phyloP scores from a whole-genome alignment of 2,329 filamentous ascomycete genomes.

The Leptoxyphium fumago region DNA sequence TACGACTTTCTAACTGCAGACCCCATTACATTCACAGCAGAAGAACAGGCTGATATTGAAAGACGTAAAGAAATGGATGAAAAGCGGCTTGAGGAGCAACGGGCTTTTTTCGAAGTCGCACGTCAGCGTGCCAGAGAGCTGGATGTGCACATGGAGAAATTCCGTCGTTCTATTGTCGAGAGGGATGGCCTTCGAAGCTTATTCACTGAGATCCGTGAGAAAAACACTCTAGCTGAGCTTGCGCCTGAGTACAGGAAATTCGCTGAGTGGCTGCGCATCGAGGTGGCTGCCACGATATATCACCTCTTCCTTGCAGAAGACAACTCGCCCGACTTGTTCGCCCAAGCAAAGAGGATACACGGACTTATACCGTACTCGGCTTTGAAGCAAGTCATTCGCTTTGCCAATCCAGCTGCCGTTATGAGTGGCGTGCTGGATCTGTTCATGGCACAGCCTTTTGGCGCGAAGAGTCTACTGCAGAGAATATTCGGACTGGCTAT shows the following conservation, averaged over 20 bases:
- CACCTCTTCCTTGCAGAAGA: constrained; percentile 96
- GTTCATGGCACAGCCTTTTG: constrained; percentile 90
- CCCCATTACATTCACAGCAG: constrained; percentile 61
- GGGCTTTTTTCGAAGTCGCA: constrained; percentile 89
- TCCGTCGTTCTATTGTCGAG: constrained; percentile 52
- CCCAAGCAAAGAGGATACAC: constrained; percentile 85
- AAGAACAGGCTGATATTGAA: constrained; percentile 69
- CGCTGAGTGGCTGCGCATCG: constrained; percentile 93
- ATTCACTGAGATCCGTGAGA: constrained; percentile 84
- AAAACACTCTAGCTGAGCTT: constrained; percentile 72
- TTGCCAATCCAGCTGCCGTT: constrained; percentile 89
- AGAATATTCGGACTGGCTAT: constrained; percentile 87
- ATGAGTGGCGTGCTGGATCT: constrained; percentile 94
- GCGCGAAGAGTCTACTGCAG: constrained; percentile 77
- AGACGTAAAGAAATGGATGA: constrained; percentile 71
- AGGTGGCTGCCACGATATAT: constrained; percentile 91
- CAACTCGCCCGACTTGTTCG: constrained; percentile 92
- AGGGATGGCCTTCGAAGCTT: constrained; percentile 80
- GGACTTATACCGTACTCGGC: constrained; percentile 85
- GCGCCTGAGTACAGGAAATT: constrained; percentile 96
- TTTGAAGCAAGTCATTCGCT: constrained; percentile 91
- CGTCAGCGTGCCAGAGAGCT: constrained; percentile 78
- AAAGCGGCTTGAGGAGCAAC: constrained; percentile 81
- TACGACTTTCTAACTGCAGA: constrained; percentile 64
- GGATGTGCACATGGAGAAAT: constrained; percentile 92